phyloP scores from a whole-genome alignment of 495 filamentous ascomycete species.

The Penicillium canescens region DNA sequence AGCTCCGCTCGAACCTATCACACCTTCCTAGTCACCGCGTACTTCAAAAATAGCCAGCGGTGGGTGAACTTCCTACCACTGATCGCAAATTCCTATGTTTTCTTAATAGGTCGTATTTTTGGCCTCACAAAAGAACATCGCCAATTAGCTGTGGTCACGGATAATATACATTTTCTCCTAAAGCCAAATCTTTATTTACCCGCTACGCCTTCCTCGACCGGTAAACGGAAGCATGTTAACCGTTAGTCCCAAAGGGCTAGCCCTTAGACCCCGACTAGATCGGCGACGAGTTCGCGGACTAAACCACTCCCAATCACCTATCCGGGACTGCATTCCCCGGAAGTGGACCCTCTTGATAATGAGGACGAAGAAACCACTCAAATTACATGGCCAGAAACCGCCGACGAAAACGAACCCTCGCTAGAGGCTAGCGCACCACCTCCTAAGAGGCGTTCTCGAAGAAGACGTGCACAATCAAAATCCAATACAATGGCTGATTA shows the following conservation, averaged over 20 bases:
- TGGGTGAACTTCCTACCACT: slow-evolving; percentile 15
- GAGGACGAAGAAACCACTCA: neutral
- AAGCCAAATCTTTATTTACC: neutral
- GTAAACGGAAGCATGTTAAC: slow-evolving; percentile 8
- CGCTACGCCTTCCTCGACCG: slow-evolving; percentile 3
- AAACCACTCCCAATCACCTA: neutral
- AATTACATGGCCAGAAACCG: neutral
- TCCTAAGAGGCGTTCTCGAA: slow-evolving; percentile 5
- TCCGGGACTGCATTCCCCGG: neutral
- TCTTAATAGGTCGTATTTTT: slow-evolving; percentile 14
- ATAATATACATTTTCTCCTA: slow-evolving; percentile 21
- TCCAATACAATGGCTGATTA: neutral
- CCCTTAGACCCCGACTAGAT: neutral
- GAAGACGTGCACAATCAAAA: neutral
- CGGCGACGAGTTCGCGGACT: neutral
- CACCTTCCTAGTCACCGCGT: slow-evolving; percentile 14
- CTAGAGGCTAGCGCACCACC: neutral
- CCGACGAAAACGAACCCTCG: slow-evolving; percentile 1
- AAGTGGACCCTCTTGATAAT: neutral
- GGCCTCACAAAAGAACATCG: slow-evolving; percentile 17
- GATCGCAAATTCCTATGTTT: slow-evolving; percentile 1
- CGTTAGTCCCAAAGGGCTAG: slow-evolving; percentile 8
- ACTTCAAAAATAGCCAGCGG: slow-evolving; percentile 15
- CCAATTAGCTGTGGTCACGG: slow-evolving; percentile 14
- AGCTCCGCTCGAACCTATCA: slow-evolving; percentile 5